phyloP scores from a whole-genome alignment of 768 basidiomycete species.

The Tylopilus felleus region DNA sequence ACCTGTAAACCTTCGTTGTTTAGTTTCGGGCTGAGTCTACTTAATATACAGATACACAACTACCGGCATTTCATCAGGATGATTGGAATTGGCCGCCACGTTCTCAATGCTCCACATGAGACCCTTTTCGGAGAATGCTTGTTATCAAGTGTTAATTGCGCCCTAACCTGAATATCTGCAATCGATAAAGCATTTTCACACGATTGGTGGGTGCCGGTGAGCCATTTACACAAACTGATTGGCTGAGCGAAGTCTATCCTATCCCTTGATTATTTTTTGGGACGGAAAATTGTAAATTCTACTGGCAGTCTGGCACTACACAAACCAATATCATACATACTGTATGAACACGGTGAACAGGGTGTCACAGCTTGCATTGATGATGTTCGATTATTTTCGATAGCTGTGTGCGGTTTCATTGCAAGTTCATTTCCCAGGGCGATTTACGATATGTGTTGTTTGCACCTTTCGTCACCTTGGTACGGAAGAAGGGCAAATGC shows the following conservation, averaged over 20 bases:
- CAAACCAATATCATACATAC: not conserved
- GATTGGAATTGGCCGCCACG: too few relatives aligned
- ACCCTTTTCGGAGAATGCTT: not conserved
- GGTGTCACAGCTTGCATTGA: not conserved
- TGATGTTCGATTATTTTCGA: not conserved
- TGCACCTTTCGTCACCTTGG: too few relatives aligned
- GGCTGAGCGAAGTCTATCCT: not conserved
- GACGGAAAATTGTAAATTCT: not conserved
- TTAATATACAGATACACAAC: not conserved
- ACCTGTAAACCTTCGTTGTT: slow-evolving; percentile 2
- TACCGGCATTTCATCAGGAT: not conserved
- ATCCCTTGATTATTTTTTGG: not conserved
- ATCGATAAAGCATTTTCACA: not conserved
- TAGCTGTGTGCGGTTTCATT: not conserved
- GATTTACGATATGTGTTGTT: not conserved
- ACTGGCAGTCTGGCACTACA: too few relatives aligned
- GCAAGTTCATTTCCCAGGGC: not conserved
- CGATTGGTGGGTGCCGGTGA: too few relatives aligned
- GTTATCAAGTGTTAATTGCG: not conserved
- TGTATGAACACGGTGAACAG: not conserved
- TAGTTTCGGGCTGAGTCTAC: not conserved
- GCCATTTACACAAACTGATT: not conserved
- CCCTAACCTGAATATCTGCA: not conserved
- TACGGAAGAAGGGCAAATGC: too few relatives aligned
- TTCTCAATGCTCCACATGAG: not conserved